Evolutionary conservation across 352 stramenopile species (phyloP), one percentile per base, ranked within the genome.

Genomic region (Elongisporangium undulatum): DNA sequence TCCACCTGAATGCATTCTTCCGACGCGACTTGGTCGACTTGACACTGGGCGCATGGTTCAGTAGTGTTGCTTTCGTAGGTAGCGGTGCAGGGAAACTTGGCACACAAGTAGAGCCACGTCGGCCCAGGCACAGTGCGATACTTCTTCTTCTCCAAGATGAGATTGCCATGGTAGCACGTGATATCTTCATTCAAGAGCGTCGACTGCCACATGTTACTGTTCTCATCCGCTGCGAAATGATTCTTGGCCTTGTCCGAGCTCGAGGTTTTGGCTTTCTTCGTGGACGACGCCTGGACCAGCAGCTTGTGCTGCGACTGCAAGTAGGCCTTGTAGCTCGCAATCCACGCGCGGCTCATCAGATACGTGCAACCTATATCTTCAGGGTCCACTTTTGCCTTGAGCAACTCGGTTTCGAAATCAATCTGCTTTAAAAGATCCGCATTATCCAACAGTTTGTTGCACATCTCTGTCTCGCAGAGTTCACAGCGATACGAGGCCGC

Each of bases 271-370:
- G 24, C 22, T 49, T 66, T 68, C 48, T 76, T 75, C 7, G 56
- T 51, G 17, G 59, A 65, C 7, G 53, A 51, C 34, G 75, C 74
- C 53, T 60, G 69, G 49, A 56, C 21, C 15, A 92, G 68, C 29
- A 69, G 61, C 52, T 83, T 88, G 55, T 88, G 80, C 10, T 77
- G 50, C 2, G 67, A 64, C 21, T 75, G 61, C 41, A 92, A 61
- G 17, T 90, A 69, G 2, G 49, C 48, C 64, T 92, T 92, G 66
- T 92, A 92, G 59, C 69, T 89, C 49, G 74, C 68, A 21, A 92
- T 83, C 82, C 82, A 92, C 9, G 68, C 73, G 1, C 80, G 76
- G 29, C 82, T 92, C 71, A 92, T 83, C 26, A 90, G 66, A 23
- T 71, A 87, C 2, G 34, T 17, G 69, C 67, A 13, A 64, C 64